Conservation (phyloP, 1,284 basidiomycete genomes). For the Singerocomus rubriflavus region DNA sequence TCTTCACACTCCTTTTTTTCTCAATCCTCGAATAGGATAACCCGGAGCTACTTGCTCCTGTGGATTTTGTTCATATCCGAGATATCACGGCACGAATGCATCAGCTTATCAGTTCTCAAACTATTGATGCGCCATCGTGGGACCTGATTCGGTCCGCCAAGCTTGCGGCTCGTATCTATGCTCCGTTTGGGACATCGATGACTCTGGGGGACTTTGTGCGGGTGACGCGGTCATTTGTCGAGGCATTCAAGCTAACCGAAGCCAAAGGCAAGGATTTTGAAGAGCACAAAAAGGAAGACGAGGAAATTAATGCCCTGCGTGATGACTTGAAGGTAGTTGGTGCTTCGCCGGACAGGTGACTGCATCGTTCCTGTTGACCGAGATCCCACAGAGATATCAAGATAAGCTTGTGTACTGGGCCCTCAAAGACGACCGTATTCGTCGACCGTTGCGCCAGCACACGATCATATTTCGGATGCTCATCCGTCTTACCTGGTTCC, state of each 20-base stretch:
- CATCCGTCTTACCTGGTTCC: constrained; percentile 61
- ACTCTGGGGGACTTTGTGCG: constrained; percentile 78
- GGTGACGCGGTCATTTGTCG: constrained; percentile 68
- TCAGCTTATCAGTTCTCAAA: constrained; percentile 67
- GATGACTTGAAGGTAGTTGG: constrained; percentile 60
- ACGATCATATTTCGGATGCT: constrained; percentile 55
- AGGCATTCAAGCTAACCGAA: constrained; percentile 61
- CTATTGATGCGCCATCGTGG: constrained; percentile 82
- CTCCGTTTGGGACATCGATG: constrained; percentile 79
- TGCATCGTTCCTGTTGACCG: neutral
- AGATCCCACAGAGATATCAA: constrained; percentile 58
- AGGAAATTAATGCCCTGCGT: constrained; percentile 42
- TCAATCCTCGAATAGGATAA: constrained; percentile 45
- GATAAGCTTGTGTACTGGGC: constrained; percentile 60
- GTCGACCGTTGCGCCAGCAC: constrained; percentile 54
- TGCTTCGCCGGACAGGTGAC: neutral
- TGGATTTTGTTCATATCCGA: constrained; percentile 59
- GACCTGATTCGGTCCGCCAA: constrained; percentile 70
- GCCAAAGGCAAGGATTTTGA: constrained; percentile 23
- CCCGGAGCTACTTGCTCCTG: constrained; percentile 67
- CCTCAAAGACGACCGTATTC: constrained; percentile 80
- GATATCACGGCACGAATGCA: constrained; percentile 62
- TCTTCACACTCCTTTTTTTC: neutral
- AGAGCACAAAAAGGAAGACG: constrained; percentile 25
- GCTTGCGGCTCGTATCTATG: constrained; percentile 75